Evolutionary conservation across 225 moss, liverwort and hornwort species (phyloP).

Genomic region (Bryum argenteum): DNA sequence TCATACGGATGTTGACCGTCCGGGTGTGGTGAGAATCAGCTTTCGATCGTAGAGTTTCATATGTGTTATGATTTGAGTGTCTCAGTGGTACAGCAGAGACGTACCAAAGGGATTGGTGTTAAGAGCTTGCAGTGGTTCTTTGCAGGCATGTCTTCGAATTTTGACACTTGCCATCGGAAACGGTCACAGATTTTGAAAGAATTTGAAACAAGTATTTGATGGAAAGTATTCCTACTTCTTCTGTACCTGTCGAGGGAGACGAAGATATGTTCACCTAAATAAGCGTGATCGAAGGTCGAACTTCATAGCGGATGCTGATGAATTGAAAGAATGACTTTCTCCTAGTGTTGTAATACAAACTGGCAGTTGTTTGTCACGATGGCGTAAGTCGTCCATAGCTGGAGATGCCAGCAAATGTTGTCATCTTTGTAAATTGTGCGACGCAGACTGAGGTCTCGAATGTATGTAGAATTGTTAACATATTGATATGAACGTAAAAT

Average conservation of each 20-base stretch:
- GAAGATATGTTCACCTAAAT: neutral
- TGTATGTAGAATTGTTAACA: constrained; percentile 22
- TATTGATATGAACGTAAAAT: neutral
- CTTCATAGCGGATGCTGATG: constrained; percentile 9
- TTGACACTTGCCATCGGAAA: constrained; percentile 9
- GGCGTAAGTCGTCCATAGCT: constrained; percentile 1
- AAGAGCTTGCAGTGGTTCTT: constrained; percentile 16
- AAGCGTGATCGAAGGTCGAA: neutral
- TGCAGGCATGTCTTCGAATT: constrained; percentile 15
- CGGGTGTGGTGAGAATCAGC: constrained; percentile 2
- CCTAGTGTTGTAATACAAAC: constrained; percentile 3
- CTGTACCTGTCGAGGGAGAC: neutral
- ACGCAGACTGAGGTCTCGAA: constrained; percentile 10
- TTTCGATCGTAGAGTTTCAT: neutral
- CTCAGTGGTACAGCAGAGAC: neutral
- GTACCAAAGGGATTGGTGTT: neutral
- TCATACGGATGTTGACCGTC: neutral
- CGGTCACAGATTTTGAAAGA: constrained; percentile 18
- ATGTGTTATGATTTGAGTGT: neutral
- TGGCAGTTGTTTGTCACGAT: constrained; percentile 8
- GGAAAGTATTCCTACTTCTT: neutral
- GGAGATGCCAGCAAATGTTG: constrained; percentile 18
- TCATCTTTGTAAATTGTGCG: constrained; percentile 21
- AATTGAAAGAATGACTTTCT: neutral
- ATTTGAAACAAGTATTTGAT: neutral